These are phyloP conservation scores for Pichia deserticola DNA, from an alignment of 805 yeast genomes.

Conservation along the genomic window DNA sequence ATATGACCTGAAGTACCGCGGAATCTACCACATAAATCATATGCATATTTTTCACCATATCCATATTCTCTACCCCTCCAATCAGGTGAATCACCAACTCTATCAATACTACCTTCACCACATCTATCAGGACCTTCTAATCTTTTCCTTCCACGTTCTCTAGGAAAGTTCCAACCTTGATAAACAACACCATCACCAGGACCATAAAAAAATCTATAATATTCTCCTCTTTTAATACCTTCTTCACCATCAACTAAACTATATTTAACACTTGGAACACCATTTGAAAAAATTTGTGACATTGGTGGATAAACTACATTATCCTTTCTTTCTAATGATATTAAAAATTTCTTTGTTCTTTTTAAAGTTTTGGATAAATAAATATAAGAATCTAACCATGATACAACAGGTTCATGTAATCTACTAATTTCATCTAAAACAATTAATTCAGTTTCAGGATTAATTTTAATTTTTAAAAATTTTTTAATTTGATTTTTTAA, in stretches of 20 bases:
- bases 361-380: conserved; percentile 58
- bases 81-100: conserved; percentile 1
- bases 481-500: conserved; percentile 1
- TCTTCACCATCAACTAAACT: conserved; percentile 55
- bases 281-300: conserved; percentile 73
- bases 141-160: conserved; percentile 18
- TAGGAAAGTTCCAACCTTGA: conserved; percentile 77
- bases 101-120: conserved; percentile 2
- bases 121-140: conserved; percentile 1
- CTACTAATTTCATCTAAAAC: conserved; percentile 7
- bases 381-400: conserved; percentile 26
- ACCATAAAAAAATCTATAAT: conserved; percentile 72
- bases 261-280: conserved; percentile 80
- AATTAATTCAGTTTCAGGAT: conserved; percentile 3
- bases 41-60: conserved; percentile 39
- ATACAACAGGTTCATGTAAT: conserved; percentile 9
- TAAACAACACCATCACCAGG: conserved; percentile 93
- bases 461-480: conserved; percentile 3
- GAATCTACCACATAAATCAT: conserved; percentile 62
- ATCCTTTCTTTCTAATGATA: conserved; percentile 48
- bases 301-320: conserved; percentile 65
- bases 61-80: conserved; percentile 13
- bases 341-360: conserved; percentile 49
- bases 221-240: conserved; percentile 64
- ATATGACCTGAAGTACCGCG: conserved; percentile 70